These are phyloP conservation scores for Xanthoconium stramineum DNA, from an alignment of 768 basidiomycete species.

Conservation along the genomic window DNA sequence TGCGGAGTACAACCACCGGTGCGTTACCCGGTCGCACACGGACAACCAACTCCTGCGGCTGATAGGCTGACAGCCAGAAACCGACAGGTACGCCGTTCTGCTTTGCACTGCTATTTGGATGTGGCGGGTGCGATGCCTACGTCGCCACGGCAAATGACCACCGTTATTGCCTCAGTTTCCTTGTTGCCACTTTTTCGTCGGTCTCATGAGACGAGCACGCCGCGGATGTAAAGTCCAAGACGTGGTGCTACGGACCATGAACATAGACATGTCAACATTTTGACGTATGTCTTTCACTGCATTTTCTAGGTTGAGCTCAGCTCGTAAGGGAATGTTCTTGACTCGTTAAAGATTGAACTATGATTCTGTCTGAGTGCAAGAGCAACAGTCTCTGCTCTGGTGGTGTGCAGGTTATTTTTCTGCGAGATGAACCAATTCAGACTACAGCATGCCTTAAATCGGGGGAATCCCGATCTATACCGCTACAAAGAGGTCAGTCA, in stretches of 20 bases:
- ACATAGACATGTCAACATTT: not conserved
- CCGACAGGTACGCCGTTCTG: not conserved
- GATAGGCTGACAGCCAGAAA: not conserved
- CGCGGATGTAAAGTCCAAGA: not conserved
- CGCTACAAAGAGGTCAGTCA: not conserved
- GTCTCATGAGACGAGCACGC: not conserved
- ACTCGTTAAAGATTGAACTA: no score
- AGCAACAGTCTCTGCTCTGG: not conserved
- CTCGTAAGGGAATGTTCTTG: no score
- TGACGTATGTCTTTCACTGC: not conserved
- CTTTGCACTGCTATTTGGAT: slow-evolving; percentile 9
- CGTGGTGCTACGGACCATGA: not conserved
- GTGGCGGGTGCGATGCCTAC: not conserved
- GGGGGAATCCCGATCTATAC: no score
- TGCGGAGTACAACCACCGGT: not conserved
- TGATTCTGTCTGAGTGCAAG: not conserved
- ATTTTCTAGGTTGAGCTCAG: no score
- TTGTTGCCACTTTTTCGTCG: not conserved
- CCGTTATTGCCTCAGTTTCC: not conserved
- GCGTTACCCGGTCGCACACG: not conserved
- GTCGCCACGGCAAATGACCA: slow-evolving; percentile 4
- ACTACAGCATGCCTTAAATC: no score
- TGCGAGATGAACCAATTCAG: not conserved
- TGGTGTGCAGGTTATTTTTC: not conserved
- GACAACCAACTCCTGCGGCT: not conserved